A percentile compares a stretch with the other conserved stretches of the same genome.
Conservation (phyloP, 352 stramenopile genomes). For the Globisporangium nodosum region DNA sequence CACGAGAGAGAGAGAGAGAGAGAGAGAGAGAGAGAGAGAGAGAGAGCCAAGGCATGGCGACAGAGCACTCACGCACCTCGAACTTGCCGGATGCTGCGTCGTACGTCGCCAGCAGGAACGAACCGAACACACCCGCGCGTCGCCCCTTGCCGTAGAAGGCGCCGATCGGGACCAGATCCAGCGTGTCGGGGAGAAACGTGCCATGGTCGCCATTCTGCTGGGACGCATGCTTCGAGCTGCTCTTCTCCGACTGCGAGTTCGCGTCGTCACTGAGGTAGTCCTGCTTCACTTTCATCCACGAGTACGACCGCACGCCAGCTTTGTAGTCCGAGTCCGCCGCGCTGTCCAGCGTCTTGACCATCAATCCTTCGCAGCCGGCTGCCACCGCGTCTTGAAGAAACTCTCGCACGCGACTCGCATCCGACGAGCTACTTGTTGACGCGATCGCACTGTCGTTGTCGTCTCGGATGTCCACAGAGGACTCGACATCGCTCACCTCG, state of each 20-base stretch:
- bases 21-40: too few species aligned
- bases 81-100: slow-evolving; percentile 92
- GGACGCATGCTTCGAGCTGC: too few species aligned
- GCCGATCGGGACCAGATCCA: slow-evolving; percentile 98
- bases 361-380: slow-evolving; percentile 72
- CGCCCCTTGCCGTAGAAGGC: slow-evolving; percentile 96
- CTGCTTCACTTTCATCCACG: slow-evolving; percentile 85
- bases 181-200: slow-evolving; percentile 73
- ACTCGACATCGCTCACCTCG: slow-evolving; percentile 8
- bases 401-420: slow-evolving; percentile 16
- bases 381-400: slow-evolving; percentile 48
- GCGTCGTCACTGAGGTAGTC: slow-evolving; percentile 48
- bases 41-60: too few species aligned
- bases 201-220: slow-evolving; percentile 21
- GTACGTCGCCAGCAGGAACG: slow-evolving; percentile 97
- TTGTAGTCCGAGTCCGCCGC: slow-evolving; percentile 45
- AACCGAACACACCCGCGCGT: slow-evolving; percentile 94
- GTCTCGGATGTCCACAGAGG: too few species aligned
- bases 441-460: slow-evolving; percentile 1
- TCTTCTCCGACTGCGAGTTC: background rate
- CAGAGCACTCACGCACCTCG: slow-evolving; percentile 52
- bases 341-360: slow-evolving; percentile 63
- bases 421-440: background rate
- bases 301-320: slow-evolving; percentile 62
- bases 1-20: too few species aligned